Base-by-base conservation (phyloP, 495 filamentous ascomycete species). In the Endocarpon pusillum region DNA sequence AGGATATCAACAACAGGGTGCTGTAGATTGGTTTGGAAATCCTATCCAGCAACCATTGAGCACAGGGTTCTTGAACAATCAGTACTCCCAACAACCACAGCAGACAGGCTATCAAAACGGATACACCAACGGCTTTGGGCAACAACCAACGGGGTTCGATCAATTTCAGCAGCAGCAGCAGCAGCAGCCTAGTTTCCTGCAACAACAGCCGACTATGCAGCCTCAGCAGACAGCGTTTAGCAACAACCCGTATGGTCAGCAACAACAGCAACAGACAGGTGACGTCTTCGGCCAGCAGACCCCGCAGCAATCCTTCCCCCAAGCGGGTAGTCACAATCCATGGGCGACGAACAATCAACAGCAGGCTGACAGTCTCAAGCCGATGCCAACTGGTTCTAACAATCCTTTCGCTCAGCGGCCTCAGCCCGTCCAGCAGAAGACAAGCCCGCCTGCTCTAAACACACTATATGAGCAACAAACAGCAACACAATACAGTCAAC, bases 1-100 rank as follows among this genome's bases (percentile, higher is more conserved):
- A 55, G 84, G 87, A 25, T 99, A 96, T n/a, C 83, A 94, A 57
- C 91, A 99, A 55, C 86, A 92, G 46, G 71, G 72, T 36, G 80
- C 81, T 6, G 91, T 99, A 19, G 91, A 99, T 53, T 94, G 86
- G 73, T 85, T 83, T 39, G 91, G 87, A 18, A 99, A 99, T 56
- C 83, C 82, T 11, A 75, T 94, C 39, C 67, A 71, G 45, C 68
- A 75, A 32, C 78, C 85, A 33, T 71, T 74, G 44, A 81, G 61
- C 22, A 79, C 91, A 5, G 91, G 85, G 14, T 94, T 75, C 50
- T 58, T 94, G 42, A 78, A 78, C 56, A 84, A 78, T 49, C 73
- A 82, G 29, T 94, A 92, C 48, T 77, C 81, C 19, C 74, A 79
- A 44, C 69, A 43, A 12, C 70, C 18, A 73, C 76, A 81, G 49